Percentiles rank a stretch among this genome's conserved stretches.
phyloP scores from a whole-genome alignment of 768 basidiomycete species.

The Tulasnella sp. region DNA sequence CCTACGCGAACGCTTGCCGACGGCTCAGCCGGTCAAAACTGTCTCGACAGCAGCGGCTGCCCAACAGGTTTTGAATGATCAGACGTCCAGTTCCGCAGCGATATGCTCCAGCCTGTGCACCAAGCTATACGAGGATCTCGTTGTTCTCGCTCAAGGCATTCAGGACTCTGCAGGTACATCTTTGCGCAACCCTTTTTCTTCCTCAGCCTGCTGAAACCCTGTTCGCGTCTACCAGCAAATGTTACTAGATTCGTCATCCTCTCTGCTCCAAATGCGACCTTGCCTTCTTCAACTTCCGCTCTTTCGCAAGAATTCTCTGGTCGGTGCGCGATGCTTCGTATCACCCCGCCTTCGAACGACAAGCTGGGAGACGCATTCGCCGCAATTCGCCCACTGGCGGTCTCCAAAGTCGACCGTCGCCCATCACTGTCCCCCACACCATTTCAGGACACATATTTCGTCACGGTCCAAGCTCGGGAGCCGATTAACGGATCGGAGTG shows the following conservation, averaged over 20 bases:
- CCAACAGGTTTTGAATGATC: background rate
- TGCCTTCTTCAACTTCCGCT: background rate
- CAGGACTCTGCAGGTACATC: slow-evolving; percentile 3
- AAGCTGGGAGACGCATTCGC: background rate
- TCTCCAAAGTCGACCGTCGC: slow-evolving; percentile 6
- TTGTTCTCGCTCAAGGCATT: background rate
- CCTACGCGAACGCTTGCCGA: background rate
- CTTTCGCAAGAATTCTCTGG: background rate
- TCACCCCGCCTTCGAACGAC: background rate
- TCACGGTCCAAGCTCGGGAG: background rate
- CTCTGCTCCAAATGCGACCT: background rate
- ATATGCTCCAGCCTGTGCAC: slow-evolving; percentile 11
- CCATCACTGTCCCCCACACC: background rate
- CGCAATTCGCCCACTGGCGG: background rate
- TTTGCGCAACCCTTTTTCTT: background rate
- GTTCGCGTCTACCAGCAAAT: background rate
- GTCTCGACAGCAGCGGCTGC: slow-evolving; percentile 11
- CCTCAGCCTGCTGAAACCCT: background rate
- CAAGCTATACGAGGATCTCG: background rate
- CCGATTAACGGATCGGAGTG: background rate
- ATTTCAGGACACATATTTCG: slow-evolving; percentile 10
- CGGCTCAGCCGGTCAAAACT: background rate
- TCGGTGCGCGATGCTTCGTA: background rate
- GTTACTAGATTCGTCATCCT: slow-evolving; percentile 7
- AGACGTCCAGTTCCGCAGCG: background rate